These are phyloP conservation scores for Solanum chaucha DNA, from an alignment of 257 asterid species.

Conservation along the genomic window DNA sequence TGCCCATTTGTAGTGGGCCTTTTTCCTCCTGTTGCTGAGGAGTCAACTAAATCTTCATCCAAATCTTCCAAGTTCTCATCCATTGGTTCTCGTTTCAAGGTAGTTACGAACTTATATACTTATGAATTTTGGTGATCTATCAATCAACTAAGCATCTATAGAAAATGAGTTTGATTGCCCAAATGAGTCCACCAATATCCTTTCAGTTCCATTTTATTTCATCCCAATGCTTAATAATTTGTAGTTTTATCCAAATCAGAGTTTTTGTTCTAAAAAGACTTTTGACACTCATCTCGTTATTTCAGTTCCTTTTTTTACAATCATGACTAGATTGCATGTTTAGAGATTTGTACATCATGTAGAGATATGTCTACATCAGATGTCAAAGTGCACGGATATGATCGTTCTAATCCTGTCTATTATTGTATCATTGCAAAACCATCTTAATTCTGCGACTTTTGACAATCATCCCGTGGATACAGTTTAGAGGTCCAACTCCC, in stretches of 20 bases:
- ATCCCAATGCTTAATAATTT: not conserved
- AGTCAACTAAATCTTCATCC: conserved; percentile 63
- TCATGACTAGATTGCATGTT: not conserved
- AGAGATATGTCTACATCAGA: not conserved
- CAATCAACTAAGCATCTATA: not conserved
- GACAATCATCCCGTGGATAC: not conserved
- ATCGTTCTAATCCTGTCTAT: not conserved
- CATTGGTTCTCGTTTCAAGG: conserved; percentile 95
- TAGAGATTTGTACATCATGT: not conserved
- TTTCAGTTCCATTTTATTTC: not conserved
- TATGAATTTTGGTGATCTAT: not conserved
- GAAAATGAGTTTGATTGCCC: not conserved
- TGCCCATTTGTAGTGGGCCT: conserved; percentile 82
- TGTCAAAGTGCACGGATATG: not conserved
- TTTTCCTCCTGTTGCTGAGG: conserved; percentile 81
- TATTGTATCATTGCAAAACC: not conserved
- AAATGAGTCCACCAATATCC: not conserved
- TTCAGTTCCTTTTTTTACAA: not conserved
- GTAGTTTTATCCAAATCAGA: not conserved
- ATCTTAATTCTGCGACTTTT: not conserved
- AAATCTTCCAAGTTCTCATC: conserved; percentile 96
- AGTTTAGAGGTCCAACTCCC: not conserved
- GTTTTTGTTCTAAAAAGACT: not conserved
- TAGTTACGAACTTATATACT: conserved; percentile 7
- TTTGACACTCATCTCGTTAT: not conserved